Conservation (phyloP, 2,329 filamentous ascomycete genomes). For the Aspergillus clavatus region DNA sequence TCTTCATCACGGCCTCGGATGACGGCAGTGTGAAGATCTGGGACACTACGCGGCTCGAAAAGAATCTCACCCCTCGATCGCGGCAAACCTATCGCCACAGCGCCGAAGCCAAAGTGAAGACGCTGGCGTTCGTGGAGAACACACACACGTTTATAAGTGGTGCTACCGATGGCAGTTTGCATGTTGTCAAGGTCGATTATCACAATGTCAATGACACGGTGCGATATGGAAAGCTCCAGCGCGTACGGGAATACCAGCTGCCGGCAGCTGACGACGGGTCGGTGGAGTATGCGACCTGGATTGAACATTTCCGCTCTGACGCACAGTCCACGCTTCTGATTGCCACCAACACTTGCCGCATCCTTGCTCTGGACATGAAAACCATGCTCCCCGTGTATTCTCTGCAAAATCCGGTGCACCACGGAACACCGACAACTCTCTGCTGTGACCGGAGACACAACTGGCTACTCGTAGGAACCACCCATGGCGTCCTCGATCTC, state of each 20-base stretch:
- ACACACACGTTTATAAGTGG: slow-evolving; percentile 92
- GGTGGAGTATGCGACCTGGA: slow-evolving; percentile 79
- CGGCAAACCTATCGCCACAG: slow-evolving; percentile 78
- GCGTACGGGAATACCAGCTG: slow-evolving; percentile 77
- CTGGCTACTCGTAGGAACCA: slow-evolving; percentile 88
- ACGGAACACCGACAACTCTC: slow-evolving; percentile 88
- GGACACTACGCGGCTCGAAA: slow-evolving; percentile 85
- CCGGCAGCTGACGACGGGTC: slow-evolving; percentile 26
- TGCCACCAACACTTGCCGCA: slow-evolving; percentile 77
- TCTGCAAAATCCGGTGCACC: slow-evolving; percentile 81
- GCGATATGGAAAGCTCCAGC: slow-evolving; percentile 71
- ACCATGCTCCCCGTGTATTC: slow-evolving; percentile 78
- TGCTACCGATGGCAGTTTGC: slow-evolving; percentile 81
- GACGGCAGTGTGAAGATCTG: slow-evolving; percentile 89
- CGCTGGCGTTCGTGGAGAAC: slow-evolving; percentile 85
- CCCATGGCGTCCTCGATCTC: slow-evolving; percentile 84
- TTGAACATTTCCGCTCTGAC: slow-evolving; percentile 84
- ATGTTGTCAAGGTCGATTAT: slow-evolving; percentile 79
- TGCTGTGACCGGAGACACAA: slow-evolving; percentile 79
- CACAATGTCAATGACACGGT: slow-evolving; percentile 52
- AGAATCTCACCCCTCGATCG: slow-evolving; percentile 82
- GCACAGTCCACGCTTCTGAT: slow-evolving; percentile 76
- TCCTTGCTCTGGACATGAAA: slow-evolving; percentile 80
- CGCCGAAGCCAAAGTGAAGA: slow-evolving; percentile 66
- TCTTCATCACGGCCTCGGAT: slow-evolving; percentile 90